Percentiles rank a stretch among this genome's conserved stretches.
These are phyloP conservation scores for Oxytropis ochrocephala DNA, from an alignment of 306 rosid species.

Conservation along the genomic window DNA sequence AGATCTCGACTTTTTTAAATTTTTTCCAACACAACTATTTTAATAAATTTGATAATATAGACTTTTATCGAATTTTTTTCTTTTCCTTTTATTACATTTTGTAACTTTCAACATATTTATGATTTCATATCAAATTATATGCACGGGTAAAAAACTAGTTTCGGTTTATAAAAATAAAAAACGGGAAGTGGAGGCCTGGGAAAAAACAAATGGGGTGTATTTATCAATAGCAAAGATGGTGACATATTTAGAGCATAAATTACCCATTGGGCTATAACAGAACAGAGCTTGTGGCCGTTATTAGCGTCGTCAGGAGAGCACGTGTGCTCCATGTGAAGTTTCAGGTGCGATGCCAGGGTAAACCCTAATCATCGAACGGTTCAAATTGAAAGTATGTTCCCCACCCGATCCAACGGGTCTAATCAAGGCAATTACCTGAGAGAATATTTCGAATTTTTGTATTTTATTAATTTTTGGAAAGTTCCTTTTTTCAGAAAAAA, in stretches of 20 bases:
- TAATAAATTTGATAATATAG: too few relatives aligned
- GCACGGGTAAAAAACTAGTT: too few relatives aligned
- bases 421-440: not conserved
- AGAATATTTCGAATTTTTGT: not conserved
- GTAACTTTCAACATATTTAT: too few relatives aligned
- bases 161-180: too few relatives aligned
- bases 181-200: not conserved
- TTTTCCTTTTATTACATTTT: too few relatives aligned
- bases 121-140: too few relatives aligned
- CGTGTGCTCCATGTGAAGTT: slow-evolving; percentile 21
- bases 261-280: not conserved
- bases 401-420: slow-evolving; percentile 41
- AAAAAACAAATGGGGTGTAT: not conserved
- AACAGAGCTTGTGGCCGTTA: slow-evolving; percentile 21
- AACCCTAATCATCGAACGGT: slow-evolving; percentile 39
- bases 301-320: not conserved
- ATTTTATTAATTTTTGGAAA: slow-evolving; percentile 3
- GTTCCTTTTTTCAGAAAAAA: not conserved
- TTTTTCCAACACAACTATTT: too few relatives aligned
- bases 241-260: not conserved
- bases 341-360: not conserved
- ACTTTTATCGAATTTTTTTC: too few relatives aligned
- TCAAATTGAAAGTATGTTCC: slow-evolving; percentile 35
- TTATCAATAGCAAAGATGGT: not conserved
- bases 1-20: too few relatives aligned